Evolutionary conservation across 202 grass and related monocot species (phyloP), one percentile per base, ranked within the genome.

Genomic region (Tripidium arundinaceum): DNA sequence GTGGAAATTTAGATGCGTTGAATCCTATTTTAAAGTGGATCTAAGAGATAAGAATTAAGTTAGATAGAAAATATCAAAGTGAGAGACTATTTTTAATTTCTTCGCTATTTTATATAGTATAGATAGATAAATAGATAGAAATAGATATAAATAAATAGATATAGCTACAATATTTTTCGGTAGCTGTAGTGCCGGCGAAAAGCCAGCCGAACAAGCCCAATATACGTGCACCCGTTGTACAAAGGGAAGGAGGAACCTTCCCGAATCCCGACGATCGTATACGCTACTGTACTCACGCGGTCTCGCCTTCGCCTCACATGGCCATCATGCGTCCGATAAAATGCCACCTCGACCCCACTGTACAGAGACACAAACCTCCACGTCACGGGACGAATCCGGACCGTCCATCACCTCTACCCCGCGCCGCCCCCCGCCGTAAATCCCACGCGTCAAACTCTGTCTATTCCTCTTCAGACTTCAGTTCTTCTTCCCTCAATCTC

Each of bases 361-460:
- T n/a, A 3, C 46, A 79, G 63, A 12, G 59, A 65, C 41, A 64
- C 54, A n/a, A 12, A 4, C 52, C 31, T 50, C 42, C 72, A 76
- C 43, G 18, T 60, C 77, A 65, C 45, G 72, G 13, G 62, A 46
- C 65, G 71, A 27, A 88, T 88, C 82, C 22, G 6, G 69, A 25
- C 82, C 82, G 82, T 89, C 72, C 82, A 13, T 38, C 65, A 6
- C 0, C 62, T 31, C 43, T 22, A 29, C 62, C 43, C n/a, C 4
- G 38, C 69, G 7, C 16, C 66, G 24, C 46, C 46, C 49, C 59
- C 67, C 67, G 58, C 80, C 80, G 80, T 83, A 74, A 67, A 79
- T 67, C 61, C 22, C 24, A 73, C 65, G 22, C 87, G 36, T 71
- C 77, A 28, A 70, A 27, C 62, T 49, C 8, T 39, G 4, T 59